Evolutionary conservation across 2,329 filamentous ascomycete species (phyloP).

Genomic region (Pseudopithomyces maydicus): DNA sequence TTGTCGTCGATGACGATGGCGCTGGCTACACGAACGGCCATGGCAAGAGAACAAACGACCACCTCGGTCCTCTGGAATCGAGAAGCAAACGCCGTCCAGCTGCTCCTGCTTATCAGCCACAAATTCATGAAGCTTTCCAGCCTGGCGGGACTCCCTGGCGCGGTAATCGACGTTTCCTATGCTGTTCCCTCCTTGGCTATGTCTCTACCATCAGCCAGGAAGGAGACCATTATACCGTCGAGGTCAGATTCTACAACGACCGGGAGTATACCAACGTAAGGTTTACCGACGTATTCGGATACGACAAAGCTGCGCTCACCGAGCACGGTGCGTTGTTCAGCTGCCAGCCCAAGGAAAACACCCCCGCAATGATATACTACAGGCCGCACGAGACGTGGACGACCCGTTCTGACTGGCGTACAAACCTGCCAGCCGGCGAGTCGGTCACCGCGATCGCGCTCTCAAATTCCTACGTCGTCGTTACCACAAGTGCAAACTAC

Average conservation of each 20-base stretch:
- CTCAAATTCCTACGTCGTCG: conserved; percentile 88
- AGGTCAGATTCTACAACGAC: conserved; percentile 96
- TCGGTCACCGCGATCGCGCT: conserved; percentile 85
- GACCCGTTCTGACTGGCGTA: conserved; percentile 86
- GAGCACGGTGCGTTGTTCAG: conserved; percentile 86
- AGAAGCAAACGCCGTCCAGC: conserved; percentile 57
- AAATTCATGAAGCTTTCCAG: conserved; percentile 85
- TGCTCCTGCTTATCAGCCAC: conserved; percentile 59
- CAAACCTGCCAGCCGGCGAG: conserved; percentile 84
- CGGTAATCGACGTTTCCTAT: conserved; percentile 90
- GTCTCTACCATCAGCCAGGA: conserved; percentile 98
- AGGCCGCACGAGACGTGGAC: conserved; percentile 98
- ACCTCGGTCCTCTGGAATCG: conserved; percentile 52
- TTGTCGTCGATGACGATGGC: conserved; percentile 93
- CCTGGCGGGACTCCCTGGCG: conserved; percentile 95
- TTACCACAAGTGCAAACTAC: conserved; percentile 84
- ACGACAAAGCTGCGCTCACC: conserved; percentile 92
- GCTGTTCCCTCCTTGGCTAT: conserved; percentile 89
- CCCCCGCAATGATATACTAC: conserved; percentile 88
- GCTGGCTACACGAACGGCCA: conserved; percentile 78
- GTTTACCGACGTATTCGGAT: conserved; percentile 94
- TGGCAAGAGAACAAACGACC: conserved; percentile 64
- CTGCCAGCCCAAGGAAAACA: conserved; percentile 66
- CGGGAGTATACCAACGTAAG: conserved; percentile 93
- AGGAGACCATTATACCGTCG: conserved; percentile 83